Evolutionary conservation across 1,139 yeast genomes (phyloP), one percentile per base, ranked within the genome.

Genomic region (Protomyces lactucae-debilis): DNA sequence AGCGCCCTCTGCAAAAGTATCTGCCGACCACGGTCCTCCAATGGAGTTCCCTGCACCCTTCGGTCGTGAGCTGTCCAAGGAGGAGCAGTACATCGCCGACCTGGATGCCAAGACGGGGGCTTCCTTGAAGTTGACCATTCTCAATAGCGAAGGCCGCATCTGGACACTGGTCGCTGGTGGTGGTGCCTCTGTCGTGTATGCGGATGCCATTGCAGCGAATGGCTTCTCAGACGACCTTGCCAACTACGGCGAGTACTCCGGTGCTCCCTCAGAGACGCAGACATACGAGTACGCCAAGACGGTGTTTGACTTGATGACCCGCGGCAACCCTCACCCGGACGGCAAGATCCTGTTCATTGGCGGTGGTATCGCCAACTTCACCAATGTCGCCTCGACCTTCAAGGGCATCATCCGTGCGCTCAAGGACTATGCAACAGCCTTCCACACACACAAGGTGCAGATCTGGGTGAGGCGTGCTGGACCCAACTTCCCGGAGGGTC

Each of bases 31-130:
- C 64, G 81, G 81, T 45, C 81, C 81, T 52, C 77, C 82, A 65
- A 78, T 78, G 81, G 79, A 73, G 60, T 78, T 79, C 77, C 81
- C 81, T 32, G 81, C 82, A 32, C 81, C 81, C 21, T 78, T 78
- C 67, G 81, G 81, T 55, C 78, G 82, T 57, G 81, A 78, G 67
- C 68, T 78, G 70, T 69, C 79, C 66, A 72, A 75, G 64, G 81
- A 79, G 70, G 81, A 78, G 72, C 79, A 80, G 36, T 78, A 78
- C 71, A 79, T 78, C 69, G 80, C 81, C 64, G 81, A 78, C 70
- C 77, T 78, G 46, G 81, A 78, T 68, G 76, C 82, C 69, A 78
- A 78, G 76, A 78, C 81, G 60, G 81, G 81, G 66, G 82, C 81
- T 25, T 78, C 81, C 37, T 76, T 78, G 67, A 78, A 78, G 71